These are phyloP conservation scores for Stentor roeselii DNA, from an alignment of 73 alveolate genomes.

Conservation along the genomic window DNA sequence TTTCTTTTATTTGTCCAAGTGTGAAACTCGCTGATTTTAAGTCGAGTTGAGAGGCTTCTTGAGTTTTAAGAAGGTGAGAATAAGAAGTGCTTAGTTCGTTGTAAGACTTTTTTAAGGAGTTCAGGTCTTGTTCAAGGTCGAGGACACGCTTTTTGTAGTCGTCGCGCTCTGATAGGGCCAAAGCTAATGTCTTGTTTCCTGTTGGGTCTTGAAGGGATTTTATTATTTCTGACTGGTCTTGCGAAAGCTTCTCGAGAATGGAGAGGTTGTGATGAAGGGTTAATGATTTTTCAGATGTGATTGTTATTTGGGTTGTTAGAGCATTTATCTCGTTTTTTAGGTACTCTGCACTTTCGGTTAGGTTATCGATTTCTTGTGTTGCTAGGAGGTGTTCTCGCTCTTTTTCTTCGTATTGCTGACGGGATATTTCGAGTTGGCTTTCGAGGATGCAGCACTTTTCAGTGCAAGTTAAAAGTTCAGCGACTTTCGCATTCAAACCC, in stretches of 20 bases:
- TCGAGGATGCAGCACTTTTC: slow-evolving; percentile 1
- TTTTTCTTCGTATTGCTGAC: background rate
- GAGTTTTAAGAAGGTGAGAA: background rate
- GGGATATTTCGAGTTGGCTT: background rate
- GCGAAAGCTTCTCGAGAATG: background rate
- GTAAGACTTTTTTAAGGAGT: too few species aligned
- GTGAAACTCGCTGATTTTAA: background rate
- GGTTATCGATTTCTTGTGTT: slow-evolving; percentile 1
- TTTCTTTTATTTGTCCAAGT: background rate
- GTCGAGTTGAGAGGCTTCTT: background rate
- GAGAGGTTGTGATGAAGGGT: background rate
- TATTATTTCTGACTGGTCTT: background rate
- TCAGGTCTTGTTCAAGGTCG: background rate
- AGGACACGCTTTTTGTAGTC: background rate
- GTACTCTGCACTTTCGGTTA: slow-evolving; percentile 21
- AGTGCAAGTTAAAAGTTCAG: background rate
- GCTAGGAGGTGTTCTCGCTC: background rate
- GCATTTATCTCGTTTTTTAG: background rate
- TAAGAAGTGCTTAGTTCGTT: background rate
- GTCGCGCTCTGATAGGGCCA: background rate
- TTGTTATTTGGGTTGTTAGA: background rate
- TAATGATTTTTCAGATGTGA: too few species aligned
- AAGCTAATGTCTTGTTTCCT: background rate
- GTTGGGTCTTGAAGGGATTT: background rate
- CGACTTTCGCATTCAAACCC: background rate